Percentiles rank a stretch among this genome's conserved stretches.
Evolutionary conservation across 1,284 basidiomycete genomes (phyloP).

Genomic region (Ustilago loliicola): DNA sequence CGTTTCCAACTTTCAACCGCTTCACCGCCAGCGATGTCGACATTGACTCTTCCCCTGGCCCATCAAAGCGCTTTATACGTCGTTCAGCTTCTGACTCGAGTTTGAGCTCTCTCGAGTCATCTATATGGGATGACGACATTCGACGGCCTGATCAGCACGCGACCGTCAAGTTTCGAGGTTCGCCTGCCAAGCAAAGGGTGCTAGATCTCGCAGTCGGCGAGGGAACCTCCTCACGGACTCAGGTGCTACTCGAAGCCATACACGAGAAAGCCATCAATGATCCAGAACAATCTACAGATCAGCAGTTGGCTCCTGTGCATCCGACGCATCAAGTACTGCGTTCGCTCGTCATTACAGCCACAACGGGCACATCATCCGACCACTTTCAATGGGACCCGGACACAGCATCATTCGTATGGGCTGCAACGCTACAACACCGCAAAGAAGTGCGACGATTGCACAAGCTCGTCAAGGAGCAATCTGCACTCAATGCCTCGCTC

Average conservation of each 20-base stretch:
- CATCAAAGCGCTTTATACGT: constrained; percentile 16
- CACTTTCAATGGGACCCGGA: constrained; percentile 53
- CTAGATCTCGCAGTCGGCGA: constrained; percentile 29
- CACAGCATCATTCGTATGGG: constrained; percentile 43
- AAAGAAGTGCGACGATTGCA: constrained; percentile 21
- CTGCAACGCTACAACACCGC: constrained; percentile 31
- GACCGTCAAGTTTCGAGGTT: constrained; percentile 32
- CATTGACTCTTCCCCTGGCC: constrained; percentile 31
- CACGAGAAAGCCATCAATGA: constrained; percentile 14
- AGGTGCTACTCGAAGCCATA: constrained; percentile 30
- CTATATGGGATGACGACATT: constrained; percentile 33
- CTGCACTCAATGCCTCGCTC: constrained; percentile 23
- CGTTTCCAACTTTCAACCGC: constrained; percentile 1
- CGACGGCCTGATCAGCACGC: constrained; percentile 1
- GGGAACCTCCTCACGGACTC: neutral
- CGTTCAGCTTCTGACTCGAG: constrained; percentile 28
- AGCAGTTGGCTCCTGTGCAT: constrained; percentile 47
- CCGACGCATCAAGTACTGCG: constrained; percentile 23
- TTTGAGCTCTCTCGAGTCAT: constrained; percentile 25
- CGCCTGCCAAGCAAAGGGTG: constrained; percentile 22
- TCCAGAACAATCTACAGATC: neutral
- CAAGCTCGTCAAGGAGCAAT: constrained; percentile 35
- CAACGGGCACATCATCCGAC: constrained; percentile 43
- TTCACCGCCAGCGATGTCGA: constrained; percentile 11
- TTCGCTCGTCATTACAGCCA: constrained; percentile 42